These are phyloP conservation scores for Wickerhamomyces bisporus DNA, from an alignment of 805 yeast species.

Conservation along the genomic window DNA sequence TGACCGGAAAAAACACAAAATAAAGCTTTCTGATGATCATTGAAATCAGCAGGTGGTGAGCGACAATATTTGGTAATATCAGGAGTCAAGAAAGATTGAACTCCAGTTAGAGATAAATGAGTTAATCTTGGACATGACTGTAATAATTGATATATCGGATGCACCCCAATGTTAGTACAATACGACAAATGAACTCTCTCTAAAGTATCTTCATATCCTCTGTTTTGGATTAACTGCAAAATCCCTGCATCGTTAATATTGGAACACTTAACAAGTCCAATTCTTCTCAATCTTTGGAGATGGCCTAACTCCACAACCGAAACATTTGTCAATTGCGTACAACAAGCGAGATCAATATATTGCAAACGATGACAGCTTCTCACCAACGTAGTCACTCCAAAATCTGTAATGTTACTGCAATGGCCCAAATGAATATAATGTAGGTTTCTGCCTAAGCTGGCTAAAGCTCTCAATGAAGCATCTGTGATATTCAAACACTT, in stretches of 20 bases:
- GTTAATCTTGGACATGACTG: conserved; percentile 82
- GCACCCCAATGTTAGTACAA: conserved; percentile 74
- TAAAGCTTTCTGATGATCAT: conserved; percentile 72
- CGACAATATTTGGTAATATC: conserved; percentile 87
- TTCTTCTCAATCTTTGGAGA: conserved; percentile 77
- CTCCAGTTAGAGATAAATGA: conserved; percentile 89
- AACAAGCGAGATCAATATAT: conserved; percentile 93
- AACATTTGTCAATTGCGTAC: conserved; percentile 80
- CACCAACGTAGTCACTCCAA: conserved; percentile 72
- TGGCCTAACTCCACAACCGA: conserved; percentile 72
- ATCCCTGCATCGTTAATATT: conserved; percentile 85
- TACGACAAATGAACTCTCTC: conserved; percentile 93
- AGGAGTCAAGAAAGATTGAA: conserved; percentile 77
- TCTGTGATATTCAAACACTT: conserved; percentile 88
- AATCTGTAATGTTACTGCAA: conserved; percentile 85
- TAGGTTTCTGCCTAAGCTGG: conserved; percentile 69
- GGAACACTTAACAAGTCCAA: conserved; percentile 88
- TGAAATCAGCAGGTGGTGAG: conserved; percentile 89
- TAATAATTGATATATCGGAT: conserved; percentile 70
- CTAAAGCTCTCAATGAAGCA: conserved; percentile 63
- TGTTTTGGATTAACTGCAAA: conserved; percentile 56
- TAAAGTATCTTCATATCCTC: conserved; percentile 72
- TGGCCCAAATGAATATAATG: conserved; percentile 94
- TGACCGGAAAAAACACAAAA: conserved; percentile 93
- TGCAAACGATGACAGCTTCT: conserved; percentile 79